A percentile compares a stretch with the other conserved stretches of the same genome.
Evolutionary conservation across 257 asterid species (phyloP).

Genomic region (Solanum chmielewskii): DNA sequence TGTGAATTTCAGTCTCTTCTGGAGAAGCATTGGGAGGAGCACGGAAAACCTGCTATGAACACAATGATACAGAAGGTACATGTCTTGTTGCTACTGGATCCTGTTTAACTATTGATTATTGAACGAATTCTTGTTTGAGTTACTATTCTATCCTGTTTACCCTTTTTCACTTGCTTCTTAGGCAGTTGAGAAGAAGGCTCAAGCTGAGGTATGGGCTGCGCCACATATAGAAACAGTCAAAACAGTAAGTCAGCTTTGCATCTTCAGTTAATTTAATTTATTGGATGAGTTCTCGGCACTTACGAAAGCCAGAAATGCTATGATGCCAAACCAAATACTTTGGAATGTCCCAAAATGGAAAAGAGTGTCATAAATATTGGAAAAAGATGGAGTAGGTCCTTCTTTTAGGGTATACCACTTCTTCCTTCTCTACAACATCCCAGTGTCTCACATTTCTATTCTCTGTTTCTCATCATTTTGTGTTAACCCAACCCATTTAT

Average conservation of each 20-base stretch:
- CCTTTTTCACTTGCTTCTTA: conserved; percentile 6
- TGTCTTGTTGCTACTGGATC: neutral
- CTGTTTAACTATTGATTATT: neutral
- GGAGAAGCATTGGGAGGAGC: conserved; percentile 69
- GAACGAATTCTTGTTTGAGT: conserved; percentile 2
- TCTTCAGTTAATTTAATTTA: neutral
- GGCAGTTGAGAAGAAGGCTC: conserved; percentile 73
- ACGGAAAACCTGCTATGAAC: conserved; percentile 75
- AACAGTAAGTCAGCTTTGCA: conserved; percentile 44
- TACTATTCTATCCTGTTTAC: neutral
- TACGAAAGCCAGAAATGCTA: neutral
- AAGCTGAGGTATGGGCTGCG: conserved; percentile 75
- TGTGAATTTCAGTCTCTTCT: conserved; percentile 37
- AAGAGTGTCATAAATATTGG: neutral
- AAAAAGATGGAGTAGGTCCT: neutral
- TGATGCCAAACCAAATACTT: neutral
- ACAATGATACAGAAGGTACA: conserved; percentile 47
- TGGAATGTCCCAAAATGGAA: neutral
- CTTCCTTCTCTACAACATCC: neutral
- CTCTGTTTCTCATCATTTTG: neutral
- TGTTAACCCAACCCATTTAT: neutral
- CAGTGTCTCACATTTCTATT: neutral
- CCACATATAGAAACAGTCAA: conserved; percentile 72
- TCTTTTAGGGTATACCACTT: neutral
- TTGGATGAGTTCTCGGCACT: neutral